Evolutionary conservation across 805 yeast species (phyloP).

Genomic region (Metschnikowia lachancei): DNA sequence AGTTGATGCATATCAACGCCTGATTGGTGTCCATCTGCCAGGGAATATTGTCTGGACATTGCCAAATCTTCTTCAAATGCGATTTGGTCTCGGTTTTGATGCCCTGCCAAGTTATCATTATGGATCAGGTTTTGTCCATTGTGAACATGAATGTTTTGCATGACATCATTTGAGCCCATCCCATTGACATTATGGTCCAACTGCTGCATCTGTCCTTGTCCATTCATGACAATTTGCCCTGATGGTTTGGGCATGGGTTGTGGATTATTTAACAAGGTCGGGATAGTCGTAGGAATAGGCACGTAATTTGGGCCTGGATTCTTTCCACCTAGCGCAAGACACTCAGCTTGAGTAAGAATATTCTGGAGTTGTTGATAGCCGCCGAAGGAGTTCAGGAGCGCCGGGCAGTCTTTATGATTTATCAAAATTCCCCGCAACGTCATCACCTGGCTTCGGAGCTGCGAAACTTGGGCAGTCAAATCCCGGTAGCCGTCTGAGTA

Average conservation of each 20-base stretch:
- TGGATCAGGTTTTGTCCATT: constrained; percentile 9
- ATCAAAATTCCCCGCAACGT: constrained; percentile 46
- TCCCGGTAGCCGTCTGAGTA: constrained; percentile 70
- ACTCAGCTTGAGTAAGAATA: constrained; percentile 37
- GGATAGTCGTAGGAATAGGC: constrained; percentile 39
- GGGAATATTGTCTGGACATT: constrained; percentile 10
- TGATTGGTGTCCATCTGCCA: constrained; percentile 3
- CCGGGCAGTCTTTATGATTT: constrained; percentile 50
- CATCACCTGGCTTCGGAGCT: constrained; percentile 56
- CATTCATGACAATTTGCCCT: constrained; percentile 3
- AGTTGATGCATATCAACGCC: constrained; percentile 1
- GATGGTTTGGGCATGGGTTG: not conserved
- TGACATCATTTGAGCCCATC: not conserved
- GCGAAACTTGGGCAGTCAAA: constrained; percentile 55
- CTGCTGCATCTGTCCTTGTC: constrained; percentile 3
- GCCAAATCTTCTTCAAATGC: constrained; percentile 11
- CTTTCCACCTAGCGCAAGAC: constrained; percentile 27
- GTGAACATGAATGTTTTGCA: constrained; percentile 2
- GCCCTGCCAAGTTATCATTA: constrained; percentile 4
- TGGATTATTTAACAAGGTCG: constrained; percentile 32
- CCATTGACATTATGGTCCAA: constrained; percentile 3
- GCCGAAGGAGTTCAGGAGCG: constrained; percentile 43
- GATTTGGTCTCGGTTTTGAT: constrained; percentile 15
- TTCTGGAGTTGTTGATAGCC: constrained; percentile 45
- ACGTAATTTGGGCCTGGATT: constrained; percentile 23